phyloP scores from a whole-genome alignment of 768 basidiomycete genomes.

The Exidia glandulosa region DNA sequence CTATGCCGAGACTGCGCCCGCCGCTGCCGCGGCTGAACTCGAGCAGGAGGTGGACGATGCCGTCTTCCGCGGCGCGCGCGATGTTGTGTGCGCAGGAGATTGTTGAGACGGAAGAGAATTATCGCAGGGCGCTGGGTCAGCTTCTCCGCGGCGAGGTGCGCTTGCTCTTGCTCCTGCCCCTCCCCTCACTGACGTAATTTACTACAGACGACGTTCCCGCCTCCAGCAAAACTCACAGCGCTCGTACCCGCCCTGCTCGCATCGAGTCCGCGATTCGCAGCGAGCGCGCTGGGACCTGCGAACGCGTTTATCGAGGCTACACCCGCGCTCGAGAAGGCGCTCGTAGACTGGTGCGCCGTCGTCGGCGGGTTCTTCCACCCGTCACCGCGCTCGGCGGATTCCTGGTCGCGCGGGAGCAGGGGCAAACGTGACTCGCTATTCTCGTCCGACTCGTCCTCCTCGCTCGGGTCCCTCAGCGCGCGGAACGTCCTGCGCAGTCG shows the following conservation, averaged over 20 bases:
- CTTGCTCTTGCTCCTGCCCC: background rate
- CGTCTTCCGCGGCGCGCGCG: background rate
- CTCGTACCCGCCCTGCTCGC: background rate
- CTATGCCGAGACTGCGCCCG: background rate
- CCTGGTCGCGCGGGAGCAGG: no score
- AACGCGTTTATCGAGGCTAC: slow-evolving; percentile 42
- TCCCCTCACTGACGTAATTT: background rate
- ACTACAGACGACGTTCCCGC: background rate
- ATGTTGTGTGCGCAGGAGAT: background rate
- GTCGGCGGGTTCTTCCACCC: slow-evolving; percentile 32
- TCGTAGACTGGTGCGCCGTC: slow-evolving; percentile 45
- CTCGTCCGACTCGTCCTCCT: background rate
- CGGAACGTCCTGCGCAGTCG: no score
- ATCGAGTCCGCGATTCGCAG: background rate
- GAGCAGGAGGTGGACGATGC: background rate
- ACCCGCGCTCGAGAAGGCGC: slow-evolving; percentile 41
- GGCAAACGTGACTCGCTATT: no score
- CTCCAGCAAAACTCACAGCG: background rate
- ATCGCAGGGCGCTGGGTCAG: background rate
- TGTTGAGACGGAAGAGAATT: background rate
- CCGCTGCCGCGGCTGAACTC: background rate
- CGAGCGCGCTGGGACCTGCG: background rate
- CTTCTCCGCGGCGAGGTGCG: background rate
- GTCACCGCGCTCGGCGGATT: no score
- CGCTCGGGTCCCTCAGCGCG: background rate